Base-by-base conservation (phyloP, 176 grass and related monocot species). In the Aegilops tauschii region DNA sequence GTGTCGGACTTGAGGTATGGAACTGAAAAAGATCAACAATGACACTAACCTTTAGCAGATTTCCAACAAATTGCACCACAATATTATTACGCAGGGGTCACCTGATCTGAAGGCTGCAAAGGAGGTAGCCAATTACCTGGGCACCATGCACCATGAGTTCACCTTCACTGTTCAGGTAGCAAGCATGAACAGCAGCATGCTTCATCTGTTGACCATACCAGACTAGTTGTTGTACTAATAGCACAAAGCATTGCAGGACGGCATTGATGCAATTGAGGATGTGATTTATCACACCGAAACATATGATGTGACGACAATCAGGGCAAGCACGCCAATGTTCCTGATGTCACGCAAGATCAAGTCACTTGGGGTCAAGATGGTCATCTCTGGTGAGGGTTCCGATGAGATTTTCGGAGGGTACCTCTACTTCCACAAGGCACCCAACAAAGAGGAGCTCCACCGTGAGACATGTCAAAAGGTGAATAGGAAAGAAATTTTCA, bases 321-420 rank as follows among this genome's bases (percentile, higher is more conserved):
- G 91, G 28, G 93, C 95, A 1, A 98, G 95, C 83, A 98, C 91
- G 4, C 95, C 95, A 1, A 98, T 98, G 95, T 98, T 93, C 87
- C 91, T 98, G 5, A 98, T 98, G 88, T 93, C 91, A 0, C 91
- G 91, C 12, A 95, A 95, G 82, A 95, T 98, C 89, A 98, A 98
- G 88, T 83, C 95, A 39, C 87, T 98, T 5, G 91, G 93, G 42
- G 95, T 98, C 9, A 98, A 95, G 93, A 95, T 95, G 95, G 93
- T 95, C 69, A 92, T 97, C 84, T 97, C 93, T 12, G 93, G 93
- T 5, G 95, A 95, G 70, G 93, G 93, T 8, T 93, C 95, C 6
- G 95, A 95, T 40, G 95, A 98, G 86, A 87, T 95, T 54, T 95
- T 95, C 20, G 95, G 95, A 29, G 93, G 95, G 1, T 98, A 98